Conservation (phyloP, 164 flowering plant species). For the Annona squamosa region DNA sequence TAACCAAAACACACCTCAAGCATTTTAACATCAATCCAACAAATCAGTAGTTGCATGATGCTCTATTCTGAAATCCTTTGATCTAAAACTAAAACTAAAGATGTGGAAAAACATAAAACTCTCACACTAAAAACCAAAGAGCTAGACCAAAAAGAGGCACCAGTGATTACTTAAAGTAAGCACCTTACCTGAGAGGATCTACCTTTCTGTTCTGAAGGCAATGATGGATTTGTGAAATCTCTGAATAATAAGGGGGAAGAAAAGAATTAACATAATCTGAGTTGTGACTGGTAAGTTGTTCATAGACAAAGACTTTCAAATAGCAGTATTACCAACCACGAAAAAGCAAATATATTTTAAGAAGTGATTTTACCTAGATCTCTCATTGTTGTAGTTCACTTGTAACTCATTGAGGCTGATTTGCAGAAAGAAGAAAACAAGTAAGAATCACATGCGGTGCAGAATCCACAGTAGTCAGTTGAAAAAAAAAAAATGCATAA, state of each 20-base stretch:
- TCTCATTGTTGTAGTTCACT: slow-evolving; percentile 94
- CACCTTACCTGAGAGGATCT: slow-evolving; percentile 72
- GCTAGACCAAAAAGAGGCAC: not conserved
- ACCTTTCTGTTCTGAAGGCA: slow-evolving; percentile 90
- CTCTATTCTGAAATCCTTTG: no score
- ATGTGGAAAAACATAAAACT: not conserved
- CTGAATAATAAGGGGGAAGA: slow-evolving; percentile 11
- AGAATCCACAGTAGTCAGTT: not conserved
- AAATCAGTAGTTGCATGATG: no score
- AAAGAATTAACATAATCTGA: slow-evolving; percentile 2
- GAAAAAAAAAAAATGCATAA: not conserved
- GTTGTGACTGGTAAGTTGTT: not conserved
- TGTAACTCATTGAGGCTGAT: slow-evolving; percentile 90
- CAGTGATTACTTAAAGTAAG: not conserved
- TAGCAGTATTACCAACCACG: not conserved
- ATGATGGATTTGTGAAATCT: slow-evolving; percentile 75
- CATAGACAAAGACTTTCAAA: not conserved
- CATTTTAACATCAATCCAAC: not conserved
- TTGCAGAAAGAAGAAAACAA: not conserved
- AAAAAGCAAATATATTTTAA: not conserved
- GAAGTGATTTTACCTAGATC: slow-evolving; percentile 63
- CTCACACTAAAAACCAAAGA: slow-evolving; percentile 1
- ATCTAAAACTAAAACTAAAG: not conserved
- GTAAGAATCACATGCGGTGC: not conserved
- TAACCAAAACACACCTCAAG: not conserved